phyloP scores from a whole-genome alignment of 2,329 filamentous ascomycete species.

The Rosellinia necatrix region DNA sequence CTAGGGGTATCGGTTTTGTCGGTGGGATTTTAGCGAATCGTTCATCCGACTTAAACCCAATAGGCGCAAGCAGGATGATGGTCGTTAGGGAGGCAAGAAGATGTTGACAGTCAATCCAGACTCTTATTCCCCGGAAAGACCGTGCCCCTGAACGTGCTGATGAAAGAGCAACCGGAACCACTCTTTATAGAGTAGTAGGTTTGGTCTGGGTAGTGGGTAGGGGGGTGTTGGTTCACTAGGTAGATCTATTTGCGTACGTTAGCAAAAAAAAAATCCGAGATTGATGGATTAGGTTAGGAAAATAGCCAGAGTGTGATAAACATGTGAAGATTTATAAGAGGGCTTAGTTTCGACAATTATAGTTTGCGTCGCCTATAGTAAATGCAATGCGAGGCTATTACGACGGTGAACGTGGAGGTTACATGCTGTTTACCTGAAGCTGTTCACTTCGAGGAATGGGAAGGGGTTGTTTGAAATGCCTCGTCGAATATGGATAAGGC shows the following conservation, averaged over 20 bases:
- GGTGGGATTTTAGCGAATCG: background rate
- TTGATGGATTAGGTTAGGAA: too few relatives aligned
- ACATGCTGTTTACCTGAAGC: too few relatives aligned
- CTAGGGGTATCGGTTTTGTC: background rate
- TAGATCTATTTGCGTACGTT: background rate
- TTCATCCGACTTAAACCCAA: background rate
- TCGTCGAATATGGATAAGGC: background rate
- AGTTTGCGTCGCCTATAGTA: too few relatives aligned
- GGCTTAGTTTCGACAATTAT: too few relatives aligned
- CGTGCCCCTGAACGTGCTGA: background rate
- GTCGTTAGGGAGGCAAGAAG: too few relatives aligned
- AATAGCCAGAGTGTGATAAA: too few relatives aligned
- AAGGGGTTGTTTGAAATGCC: too few relatives aligned
- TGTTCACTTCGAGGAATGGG: too few relatives aligned
- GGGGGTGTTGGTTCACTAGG: background rate
- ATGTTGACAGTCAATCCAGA: background rate
- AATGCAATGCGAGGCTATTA: too few relatives aligned
- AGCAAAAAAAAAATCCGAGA: background rate
- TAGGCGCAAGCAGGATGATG: background rate
- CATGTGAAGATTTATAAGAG: too few relatives aligned
- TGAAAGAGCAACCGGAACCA: too few relatives aligned
- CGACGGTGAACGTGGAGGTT: too few relatives aligned
- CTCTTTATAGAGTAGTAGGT: background rate
- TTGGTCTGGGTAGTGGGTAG: background rate
- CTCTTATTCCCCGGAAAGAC: background rate